These are phyloP conservation scores for Parascedosporium putredinis DNA, from an alignment of 2,329 filamentous ascomycete genomes.

Conservation along the genomic window DNA sequence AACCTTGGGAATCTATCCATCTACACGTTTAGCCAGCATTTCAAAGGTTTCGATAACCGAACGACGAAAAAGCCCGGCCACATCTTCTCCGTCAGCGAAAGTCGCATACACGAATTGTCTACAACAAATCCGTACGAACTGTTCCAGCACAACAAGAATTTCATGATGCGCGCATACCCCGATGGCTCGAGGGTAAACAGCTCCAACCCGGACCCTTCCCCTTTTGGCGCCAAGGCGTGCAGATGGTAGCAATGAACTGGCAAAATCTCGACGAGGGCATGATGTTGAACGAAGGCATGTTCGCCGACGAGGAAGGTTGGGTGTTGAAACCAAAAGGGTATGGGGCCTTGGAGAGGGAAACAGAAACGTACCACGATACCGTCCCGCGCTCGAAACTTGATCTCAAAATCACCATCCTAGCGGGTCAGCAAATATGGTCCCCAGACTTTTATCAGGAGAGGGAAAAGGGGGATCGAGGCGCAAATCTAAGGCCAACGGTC, in stretches of 20 bases:
- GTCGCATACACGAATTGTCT: conserved; percentile 51
- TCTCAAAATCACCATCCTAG: conserved; percentile 62
- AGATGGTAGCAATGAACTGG: conserved; percentile 98
- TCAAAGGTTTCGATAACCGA: conserved; percentile 59
- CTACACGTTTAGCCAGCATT: conserved; percentile 80
- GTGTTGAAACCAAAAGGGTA: conserved; percentile 74
- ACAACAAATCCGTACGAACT: conserved; percentile 61
- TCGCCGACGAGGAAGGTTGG: conserved; percentile 76
- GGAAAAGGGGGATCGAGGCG: not conserved
- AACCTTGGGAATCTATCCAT: conserved; percentile 65
- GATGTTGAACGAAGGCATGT: conserved; percentile 98
- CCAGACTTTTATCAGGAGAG: not conserved
- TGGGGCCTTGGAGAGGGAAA: conserved; percentile 36
- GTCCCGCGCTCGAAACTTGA: conserved; percentile 46
- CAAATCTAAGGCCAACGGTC: conserved; percentile 56
- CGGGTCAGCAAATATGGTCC: conserved; percentile 56
- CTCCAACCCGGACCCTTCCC: conserved; percentile 87
- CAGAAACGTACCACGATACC: conserved; percentile 31
- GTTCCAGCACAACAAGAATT: conserved; percentile 77
- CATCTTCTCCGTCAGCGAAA: conserved; percentile 86
- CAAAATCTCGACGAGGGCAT: conserved; percentile 88
- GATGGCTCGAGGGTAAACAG: conserved; percentile 68
- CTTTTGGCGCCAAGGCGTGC: conserved; percentile 90
- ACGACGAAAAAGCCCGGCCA: conserved; percentile 48
- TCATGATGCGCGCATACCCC: conserved; percentile 88